Percentiles rank a stretch among this genome's conserved stretches.
Evolutionary conservation across 306 rosid species (phyloP).

Genomic region (Acacia crassicarpa): DNA sequence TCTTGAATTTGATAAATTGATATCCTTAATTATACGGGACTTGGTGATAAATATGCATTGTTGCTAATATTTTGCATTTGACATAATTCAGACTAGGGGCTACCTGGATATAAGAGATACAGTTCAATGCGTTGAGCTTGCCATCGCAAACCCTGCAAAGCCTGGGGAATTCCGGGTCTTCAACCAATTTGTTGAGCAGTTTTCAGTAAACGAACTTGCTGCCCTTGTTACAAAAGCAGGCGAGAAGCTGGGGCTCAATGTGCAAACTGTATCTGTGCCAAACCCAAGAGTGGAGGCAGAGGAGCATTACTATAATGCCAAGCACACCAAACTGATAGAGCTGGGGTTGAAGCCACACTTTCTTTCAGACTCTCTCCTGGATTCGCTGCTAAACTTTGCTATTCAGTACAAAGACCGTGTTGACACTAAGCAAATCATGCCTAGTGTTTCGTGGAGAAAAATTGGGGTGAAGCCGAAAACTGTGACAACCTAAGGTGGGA

Average conservation of each 20-base stretch:
- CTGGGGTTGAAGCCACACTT: constrained; percentile 89
- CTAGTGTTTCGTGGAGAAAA: constrained; percentile 88
- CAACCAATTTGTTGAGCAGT: constrained; percentile 94
- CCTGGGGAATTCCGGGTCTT: constrained; percentile 90
- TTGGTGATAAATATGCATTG: background rate
- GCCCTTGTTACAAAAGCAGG: constrained; percentile 78
- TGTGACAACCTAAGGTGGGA: constrained; percentile 43
- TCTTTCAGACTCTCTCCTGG: constrained; percentile 91
- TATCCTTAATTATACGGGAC: background rate
- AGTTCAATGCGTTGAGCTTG: constrained; percentile 93
- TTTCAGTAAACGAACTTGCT: constrained; percentile 86
- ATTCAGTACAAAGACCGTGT: constrained; percentile 74
- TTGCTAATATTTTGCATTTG: constrained; percentile 30
- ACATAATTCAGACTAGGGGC: constrained; percentile 78
- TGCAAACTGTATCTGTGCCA: constrained; percentile 74
- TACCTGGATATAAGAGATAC: constrained; percentile 97
- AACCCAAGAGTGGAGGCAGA: constrained; percentile 97
- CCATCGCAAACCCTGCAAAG: constrained; percentile 85
- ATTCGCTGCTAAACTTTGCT: constrained; percentile 87
- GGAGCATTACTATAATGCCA: constrained; percentile 97
- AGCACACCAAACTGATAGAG: constrained; percentile 86
- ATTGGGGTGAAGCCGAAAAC: constrained; percentile 77
- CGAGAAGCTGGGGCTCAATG: constrained; percentile 77
- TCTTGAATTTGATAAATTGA: constrained; percentile 13
- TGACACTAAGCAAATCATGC: constrained; percentile 91